A percentile compares a stretch with the other conserved stretches of the same genome.
phyloP scores from a whole-genome alignment of 257 asterid species.

The Eustoma russellianum region DNA sequence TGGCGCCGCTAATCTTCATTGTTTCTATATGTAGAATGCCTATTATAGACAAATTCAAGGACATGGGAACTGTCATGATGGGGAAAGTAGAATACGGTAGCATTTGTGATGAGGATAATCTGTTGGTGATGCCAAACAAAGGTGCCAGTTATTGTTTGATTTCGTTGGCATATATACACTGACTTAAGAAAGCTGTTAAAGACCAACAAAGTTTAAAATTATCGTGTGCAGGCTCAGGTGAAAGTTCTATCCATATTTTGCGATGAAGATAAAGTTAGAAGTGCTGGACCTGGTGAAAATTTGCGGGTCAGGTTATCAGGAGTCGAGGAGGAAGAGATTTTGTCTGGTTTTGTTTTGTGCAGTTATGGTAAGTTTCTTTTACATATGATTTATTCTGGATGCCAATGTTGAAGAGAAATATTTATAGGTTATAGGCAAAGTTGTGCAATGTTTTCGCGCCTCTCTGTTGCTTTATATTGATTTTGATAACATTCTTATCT shows the following conservation, averaged over 20 bases:
- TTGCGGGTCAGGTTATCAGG: conserved; percentile 85
- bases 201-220: neutral
- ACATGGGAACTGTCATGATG: conserved; percentile 96
- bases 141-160: conserved; percentile 26
- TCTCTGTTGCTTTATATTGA: too few relatives aligned
- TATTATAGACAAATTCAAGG: conserved; percentile 82
- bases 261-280: conserved; percentile 67
- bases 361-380: conserved; percentile 45
- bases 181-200: neutral
- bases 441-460: too few relatives aligned
- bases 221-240: conserved; percentile 46
- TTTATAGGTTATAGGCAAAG: too few relatives aligned
- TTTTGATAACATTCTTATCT: too few relatives aligned
- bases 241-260: conserved; percentile 63
- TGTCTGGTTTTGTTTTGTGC: conserved; percentile 63
- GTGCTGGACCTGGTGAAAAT: conserved; percentile 92
- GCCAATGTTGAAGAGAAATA: neutral
- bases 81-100: conserved; percentile 96
- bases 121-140: conserved; percentile 92
- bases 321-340: conserved; percentile 76
- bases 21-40: conserved; percentile 53
- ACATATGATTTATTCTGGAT: neutral
- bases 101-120: conserved; percentile 67
- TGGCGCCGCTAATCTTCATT: conserved; percentile 1
- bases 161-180: too few relatives aligned